Conservation (phyloP, 345 rosid species). For the Melastoma malabathricum region DNA sequence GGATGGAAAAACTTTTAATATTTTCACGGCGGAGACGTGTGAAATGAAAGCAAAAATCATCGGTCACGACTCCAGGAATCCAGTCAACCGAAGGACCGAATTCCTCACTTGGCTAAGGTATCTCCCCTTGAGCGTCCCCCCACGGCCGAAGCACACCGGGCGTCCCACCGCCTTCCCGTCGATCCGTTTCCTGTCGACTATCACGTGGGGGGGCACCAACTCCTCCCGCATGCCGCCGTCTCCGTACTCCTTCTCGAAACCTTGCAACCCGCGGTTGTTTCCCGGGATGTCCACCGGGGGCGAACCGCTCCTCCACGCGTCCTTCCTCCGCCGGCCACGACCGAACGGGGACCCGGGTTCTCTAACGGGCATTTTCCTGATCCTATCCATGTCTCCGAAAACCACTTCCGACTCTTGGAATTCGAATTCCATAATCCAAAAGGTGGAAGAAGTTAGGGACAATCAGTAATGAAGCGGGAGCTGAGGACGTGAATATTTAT, state of each 20-base stretch:
- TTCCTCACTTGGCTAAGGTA: slow-evolving; percentile 65
- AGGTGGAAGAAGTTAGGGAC: no score
- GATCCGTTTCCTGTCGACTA: slow-evolving; percentile 27
- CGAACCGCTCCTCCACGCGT: slow-evolving; percentile 7
- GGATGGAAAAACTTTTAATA: no score
- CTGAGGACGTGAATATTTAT: no score
- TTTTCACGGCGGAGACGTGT: no score
- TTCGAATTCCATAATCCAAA: slow-evolving; percentile 16
- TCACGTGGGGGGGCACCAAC: slow-evolving; percentile 55
- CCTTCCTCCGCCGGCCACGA: slow-evolving; percentile 8
- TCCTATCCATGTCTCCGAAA: slow-evolving; percentile 17
- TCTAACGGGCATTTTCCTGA: background rate
- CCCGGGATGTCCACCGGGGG: slow-evolving; percentile 22
- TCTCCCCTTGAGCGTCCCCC: slow-evolving; percentile 77
- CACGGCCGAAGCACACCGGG: slow-evolving; percentile 64
- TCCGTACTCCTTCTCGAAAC: slow-evolving; percentile 8
- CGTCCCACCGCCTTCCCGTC: slow-evolving; percentile 63
- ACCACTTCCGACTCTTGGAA: slow-evolving; percentile 40
- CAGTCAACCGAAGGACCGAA: slow-evolving; percentile 73
- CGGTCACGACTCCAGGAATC: slow-evolving; percentile 49
- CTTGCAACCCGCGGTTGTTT: slow-evolving; percentile 8
- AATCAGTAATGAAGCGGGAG: no score
- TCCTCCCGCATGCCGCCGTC: slow-evolving; percentile 21
- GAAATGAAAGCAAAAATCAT: no score
- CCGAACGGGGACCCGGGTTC: background rate